Conservation (phyloP, 108 stramenopile genomes). For the Epipyxis sp. region DNA sequence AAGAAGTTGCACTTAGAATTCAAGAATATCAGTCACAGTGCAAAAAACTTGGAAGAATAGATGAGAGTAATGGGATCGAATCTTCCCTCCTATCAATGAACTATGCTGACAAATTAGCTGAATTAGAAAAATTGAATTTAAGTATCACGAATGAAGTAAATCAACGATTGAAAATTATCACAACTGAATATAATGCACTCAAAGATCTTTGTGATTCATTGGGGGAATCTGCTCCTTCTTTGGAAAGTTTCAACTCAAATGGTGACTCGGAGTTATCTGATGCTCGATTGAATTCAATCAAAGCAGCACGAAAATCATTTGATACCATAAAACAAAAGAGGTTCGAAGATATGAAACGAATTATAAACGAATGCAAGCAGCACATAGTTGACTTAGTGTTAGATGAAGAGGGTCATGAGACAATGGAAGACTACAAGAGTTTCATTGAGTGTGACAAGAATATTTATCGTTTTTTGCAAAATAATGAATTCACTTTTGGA, state of each 20-base stretch:
- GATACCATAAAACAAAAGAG: background rate
- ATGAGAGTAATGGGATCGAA: background rate
- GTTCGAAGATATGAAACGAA: background rate
- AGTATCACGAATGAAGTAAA: background rate
- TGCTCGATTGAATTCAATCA: background rate
- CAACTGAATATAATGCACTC: background rate
- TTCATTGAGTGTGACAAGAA: background rate
- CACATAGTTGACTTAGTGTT: background rate
- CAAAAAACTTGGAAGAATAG: background rate
- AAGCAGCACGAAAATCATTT: background rate
- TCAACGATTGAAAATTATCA: background rate
- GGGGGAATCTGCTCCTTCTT: background rate
- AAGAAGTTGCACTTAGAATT: background rate
- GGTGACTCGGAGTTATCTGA: background rate
- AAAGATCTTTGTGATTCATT: background rate
- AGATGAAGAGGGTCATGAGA: background rate
- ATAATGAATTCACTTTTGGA: background rate
- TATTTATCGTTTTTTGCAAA: background rate
- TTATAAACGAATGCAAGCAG: background rate
- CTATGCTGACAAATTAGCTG: slow-evolving; percentile 15
- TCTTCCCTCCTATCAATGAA: too few relatives aligned
- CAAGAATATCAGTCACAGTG: background rate
- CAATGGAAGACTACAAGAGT: background rate
- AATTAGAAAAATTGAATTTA: background rate
- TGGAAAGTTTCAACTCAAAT: background rate